Evolutionary conservation across 108 stramenopile genomes (phyloP), one percentile per base, ranked within the genome.

Genomic region (Stephanodiscus triporus): DNA sequence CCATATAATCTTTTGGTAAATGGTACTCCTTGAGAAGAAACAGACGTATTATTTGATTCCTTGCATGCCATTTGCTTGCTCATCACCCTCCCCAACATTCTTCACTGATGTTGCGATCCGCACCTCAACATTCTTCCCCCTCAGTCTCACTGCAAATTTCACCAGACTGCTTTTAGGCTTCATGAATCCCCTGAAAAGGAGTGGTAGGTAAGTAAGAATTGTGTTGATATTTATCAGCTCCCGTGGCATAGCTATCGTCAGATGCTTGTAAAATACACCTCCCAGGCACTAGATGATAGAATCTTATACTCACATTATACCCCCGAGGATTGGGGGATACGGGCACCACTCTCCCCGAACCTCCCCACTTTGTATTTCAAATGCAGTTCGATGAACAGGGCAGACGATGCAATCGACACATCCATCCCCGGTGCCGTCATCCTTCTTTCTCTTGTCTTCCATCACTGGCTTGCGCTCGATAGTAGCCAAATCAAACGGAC

Each of bases 281-380:
- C 38, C 29, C 34, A 60, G 6, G 36, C 11, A 5, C 34, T 26
- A 32, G 58, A n/a, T 6, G 40, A 20, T 8, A 37, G 17, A 19
- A 63, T 42, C 22, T 13, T 36, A 8, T 23, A 63, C 62, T 63
- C 38, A 63, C 72, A 89, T 85, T 27, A 96, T 65, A 30, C 78
- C 77, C n/a, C 96, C 96, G 14, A 97, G 65, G 22, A 98, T 71
- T 38, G 96, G 96, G 49, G 97, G 96, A 78, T 97, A 97, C 11
- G 97, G 97, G 84, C 96, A 97, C 97, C 97, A 98, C 68, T 97
- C 96, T 26, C 97, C 97, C 22, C 89, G 75, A n/a, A 97, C 93
- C 68, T 96, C 80, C 32, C 96, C 97, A 55, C 79, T 91, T 66
- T 92, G 86, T 65, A 98, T 83, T 47, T 91, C 91, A 84, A 98